Evolutionary conservation across 179 eudicot species (phyloP).

Genomic region (Patellifolia procumbens): DNA sequence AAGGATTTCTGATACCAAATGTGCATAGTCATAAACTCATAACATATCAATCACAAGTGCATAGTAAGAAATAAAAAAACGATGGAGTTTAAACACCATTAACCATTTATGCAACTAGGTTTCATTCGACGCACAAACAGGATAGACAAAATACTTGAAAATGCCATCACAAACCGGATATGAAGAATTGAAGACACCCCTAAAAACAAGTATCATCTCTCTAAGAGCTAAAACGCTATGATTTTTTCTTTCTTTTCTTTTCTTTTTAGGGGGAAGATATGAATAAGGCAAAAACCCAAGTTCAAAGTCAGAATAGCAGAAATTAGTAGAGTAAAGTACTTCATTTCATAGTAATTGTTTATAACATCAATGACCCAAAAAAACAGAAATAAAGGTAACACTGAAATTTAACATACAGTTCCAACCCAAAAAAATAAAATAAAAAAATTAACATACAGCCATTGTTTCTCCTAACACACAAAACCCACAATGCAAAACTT

Average conservation of each 20-base stretch:
- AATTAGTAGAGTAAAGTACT: slow-evolving; percentile 10
- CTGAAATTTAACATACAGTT: too few species aligned
- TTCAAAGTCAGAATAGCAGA: slow-evolving; percentile 2
- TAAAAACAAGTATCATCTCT: neutral
- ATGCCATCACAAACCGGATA: neutral
- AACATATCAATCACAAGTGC: neutral
- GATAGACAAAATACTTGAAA: neutral
- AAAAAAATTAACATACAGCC: neutral
- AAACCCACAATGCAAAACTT: slow-evolving; percentile 19
- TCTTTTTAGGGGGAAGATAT: neutral
- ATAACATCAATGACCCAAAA: neutral
- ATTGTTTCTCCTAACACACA: slow-evolving; percentile 6
- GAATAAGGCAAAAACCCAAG: too few species aligned
- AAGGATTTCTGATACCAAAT: neutral
- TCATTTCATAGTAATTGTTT: neutral
- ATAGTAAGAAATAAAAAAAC: neutral
- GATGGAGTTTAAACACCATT: neutral
- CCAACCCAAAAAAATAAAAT: too few species aligned
- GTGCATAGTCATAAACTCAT: neutral
- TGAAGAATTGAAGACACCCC: neutral
- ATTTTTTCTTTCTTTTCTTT: too few species aligned
- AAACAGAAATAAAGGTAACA: neutral
- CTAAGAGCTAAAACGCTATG: too few species aligned
- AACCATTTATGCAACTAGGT: neutral
- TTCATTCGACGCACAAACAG: neutral